Evolutionary conservation across 306 rosid genomes (phyloP), one percentile per base, ranked within the genome.

Genomic region (Fagus crenata): DNA sequence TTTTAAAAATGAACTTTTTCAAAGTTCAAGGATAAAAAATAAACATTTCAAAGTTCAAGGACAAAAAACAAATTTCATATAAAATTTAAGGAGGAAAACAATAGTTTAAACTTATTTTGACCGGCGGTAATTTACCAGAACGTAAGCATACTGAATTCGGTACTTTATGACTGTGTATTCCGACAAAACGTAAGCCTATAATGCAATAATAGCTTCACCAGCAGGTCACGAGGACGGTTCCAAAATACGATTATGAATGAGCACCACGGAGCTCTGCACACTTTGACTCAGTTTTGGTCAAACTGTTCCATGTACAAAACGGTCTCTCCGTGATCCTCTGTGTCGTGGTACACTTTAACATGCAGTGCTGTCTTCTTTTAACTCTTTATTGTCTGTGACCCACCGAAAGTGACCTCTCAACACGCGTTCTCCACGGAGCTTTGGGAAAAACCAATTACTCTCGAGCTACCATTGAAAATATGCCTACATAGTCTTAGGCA

Each of bases 251-350:
- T 22, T 58, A 55, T 17, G 64, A n/a, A 49, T 15, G 33, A 32
- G 5, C 39, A 2, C 78, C 78, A 53, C 85, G 81, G 71, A 67
- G 35, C 64, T 67, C 33, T 60, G 3, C 51, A 3, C 1, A 5
- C 33, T 67, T 72, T 88, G 86, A 82, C 81, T 6, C 58, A 0
- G 14, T 15, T 17, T 53, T 11, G 59, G 86, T 74, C 86, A 80
- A 84, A 76, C 64, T 39, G 36, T 22, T 60, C 53, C 55, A 32
- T 13, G 11, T 0, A 3, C 65, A 14, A 70, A 65, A 59, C 37
- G 18, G 61, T 56, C 15, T 70, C 55, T 39, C 75, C 41, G 70
- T 67, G 83, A 84, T 85, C 80, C 80, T 82, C 80, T 82, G 84
- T 2, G 49, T 3, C 7, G 42, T 15, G 70, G 76, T 80, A 75